Percentiles rank a stretch among this genome's conserved stretches.
Conservation (phyloP, 1,139 yeast species). For the Kodamaea derodonti region DNA sequence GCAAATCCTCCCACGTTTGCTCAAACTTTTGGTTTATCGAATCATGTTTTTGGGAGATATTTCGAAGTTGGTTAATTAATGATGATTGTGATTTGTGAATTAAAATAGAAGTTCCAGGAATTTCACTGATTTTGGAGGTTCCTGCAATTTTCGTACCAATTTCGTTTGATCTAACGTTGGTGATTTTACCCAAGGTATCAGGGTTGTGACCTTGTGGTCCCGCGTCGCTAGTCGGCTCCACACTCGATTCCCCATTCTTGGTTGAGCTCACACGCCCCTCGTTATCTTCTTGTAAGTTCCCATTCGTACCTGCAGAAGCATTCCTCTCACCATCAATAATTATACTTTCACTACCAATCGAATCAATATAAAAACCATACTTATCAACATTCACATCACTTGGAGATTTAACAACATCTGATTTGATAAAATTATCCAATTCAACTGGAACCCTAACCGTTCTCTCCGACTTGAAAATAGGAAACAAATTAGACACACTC, state of each 20-base stretch:
- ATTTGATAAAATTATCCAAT: constrained; percentile 25
- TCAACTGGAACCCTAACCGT: constrained; percentile 38
- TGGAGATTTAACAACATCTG: constrained; percentile 5
- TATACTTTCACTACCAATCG: too few species aligned
- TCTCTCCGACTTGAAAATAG: not conserved
- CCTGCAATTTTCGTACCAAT: not conserved
- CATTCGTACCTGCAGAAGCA: not conserved
- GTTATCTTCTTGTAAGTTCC: too few species aligned
- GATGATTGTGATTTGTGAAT: constrained; percentile 3
- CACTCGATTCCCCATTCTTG: not conserved
- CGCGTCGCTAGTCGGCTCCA: not conserved
- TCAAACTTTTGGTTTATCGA: constrained; percentile 24
- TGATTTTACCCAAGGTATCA: not conserved
- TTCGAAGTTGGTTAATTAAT: constrained; percentile 25
- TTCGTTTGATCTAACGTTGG: not conserved
- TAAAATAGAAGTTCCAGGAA: not conserved
- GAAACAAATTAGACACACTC: constrained; percentile 8
- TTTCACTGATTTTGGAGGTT: not conserved
- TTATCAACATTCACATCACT: constrained; percentile 40
- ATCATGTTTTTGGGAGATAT: constrained; percentile 34
- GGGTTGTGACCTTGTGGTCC: too few species aligned
- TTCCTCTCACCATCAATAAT: not conserved
- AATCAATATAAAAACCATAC: constrained; percentile 45
- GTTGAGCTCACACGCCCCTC: too few species aligned
- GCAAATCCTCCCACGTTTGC: constrained; percentile 33